Percentiles rank a stretch among this genome's conserved stretches.
Conservation (phyloP, 1,284 basidiomycete species). For the Rhodotorula glutinis region DNA sequence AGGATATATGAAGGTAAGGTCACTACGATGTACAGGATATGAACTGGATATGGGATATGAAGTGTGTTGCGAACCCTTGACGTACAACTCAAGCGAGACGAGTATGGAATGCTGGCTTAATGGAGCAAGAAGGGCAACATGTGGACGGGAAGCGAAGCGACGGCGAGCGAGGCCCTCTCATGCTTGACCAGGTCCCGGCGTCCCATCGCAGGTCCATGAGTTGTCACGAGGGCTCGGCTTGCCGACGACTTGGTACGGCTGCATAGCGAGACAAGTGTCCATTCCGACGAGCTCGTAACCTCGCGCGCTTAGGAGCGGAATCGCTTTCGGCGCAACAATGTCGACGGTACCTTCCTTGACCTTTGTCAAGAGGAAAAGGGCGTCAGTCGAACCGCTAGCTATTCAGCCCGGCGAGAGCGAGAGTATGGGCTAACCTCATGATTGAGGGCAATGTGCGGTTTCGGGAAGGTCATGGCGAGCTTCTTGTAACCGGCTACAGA, state of each 20-base stretch:
- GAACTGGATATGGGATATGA: too few relatives aligned
- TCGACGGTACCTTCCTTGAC: slow-evolving; percentile 28
- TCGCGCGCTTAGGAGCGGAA: slow-evolving; percentile 31
- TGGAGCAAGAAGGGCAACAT: too few relatives aligned
- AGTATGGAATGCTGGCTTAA: too few relatives aligned
- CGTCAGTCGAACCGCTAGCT: too few relatives aligned
- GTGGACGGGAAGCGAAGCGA: too few relatives aligned
- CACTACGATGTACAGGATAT: background rate
- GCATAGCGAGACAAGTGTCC: slow-evolving; percentile 37
- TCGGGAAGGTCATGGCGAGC: slow-evolving; percentile 11
- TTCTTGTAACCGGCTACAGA: slow-evolving; percentile 26
- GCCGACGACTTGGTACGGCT: slow-evolving; percentile 40
- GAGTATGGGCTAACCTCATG: slow-evolving; percentile 28
- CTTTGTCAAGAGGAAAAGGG: too few relatives aligned
- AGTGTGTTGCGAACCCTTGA: too few relatives aligned
- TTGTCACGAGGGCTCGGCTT: slow-evolving; percentile 31
- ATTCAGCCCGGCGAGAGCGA: background rate
- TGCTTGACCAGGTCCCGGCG: background rate
- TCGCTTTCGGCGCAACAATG: slow-evolving; percentile 31
- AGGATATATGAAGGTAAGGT: background rate
- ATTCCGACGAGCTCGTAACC: slow-evolving; percentile 41
- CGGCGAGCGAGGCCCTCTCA: too few relatives aligned
- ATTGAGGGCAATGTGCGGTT: slow-evolving; percentile 33
- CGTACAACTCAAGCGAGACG: too few relatives aligned
- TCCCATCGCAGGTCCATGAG: slow-evolving; percentile 33